Evolutionary conservation across 768 basidiomycete species (phyloP).

Genomic region (Lentinus brumalis): DNA sequence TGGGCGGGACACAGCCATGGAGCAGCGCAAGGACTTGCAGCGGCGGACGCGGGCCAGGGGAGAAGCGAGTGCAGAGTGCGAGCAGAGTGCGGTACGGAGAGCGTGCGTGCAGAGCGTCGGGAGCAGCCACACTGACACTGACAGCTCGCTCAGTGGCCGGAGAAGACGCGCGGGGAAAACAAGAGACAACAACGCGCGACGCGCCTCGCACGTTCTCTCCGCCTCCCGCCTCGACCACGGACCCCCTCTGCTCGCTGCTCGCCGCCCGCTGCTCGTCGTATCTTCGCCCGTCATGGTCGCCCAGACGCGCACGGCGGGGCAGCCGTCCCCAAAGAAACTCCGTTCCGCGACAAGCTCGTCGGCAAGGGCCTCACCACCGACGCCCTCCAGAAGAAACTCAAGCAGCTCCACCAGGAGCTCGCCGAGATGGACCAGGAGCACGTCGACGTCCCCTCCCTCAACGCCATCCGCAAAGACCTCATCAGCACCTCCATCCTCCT

Average conservation of each 20-base stretch:
- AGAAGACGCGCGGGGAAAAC: no score
- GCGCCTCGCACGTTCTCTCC: constrained; percentile 4
- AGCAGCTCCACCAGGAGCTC: constrained; percentile 74
- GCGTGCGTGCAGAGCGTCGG: no score
- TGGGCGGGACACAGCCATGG: no score
- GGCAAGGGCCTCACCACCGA: constrained; percentile 80
- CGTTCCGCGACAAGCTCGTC: constrained; percentile 76
- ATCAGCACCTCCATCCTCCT: constrained; percentile 78
- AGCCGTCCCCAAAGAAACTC: constrained; percentile 59
- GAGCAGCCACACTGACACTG: no score
- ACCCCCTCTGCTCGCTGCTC: neutral
- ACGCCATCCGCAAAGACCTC: constrained; percentile 73
- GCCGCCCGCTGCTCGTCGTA: neutral
- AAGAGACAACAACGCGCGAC: constrained; percentile 25
- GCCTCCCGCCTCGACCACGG: neutral
- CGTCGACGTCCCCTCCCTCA: constrained; percentile 75
- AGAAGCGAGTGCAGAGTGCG: no score
- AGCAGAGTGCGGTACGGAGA: no score
- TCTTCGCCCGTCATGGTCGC: constrained; percentile 59
- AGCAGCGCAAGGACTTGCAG: no score
- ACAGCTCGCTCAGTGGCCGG: no score
- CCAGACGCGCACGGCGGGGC: constrained; percentile 64
- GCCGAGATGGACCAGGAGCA: constrained; percentile 85
- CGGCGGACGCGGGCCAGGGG: no score
- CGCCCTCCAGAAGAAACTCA: constrained; percentile 82